These are phyloP conservation scores for Tolypocladium tundrense DNA, from an alignment of 2,329 filamentous ascomycete species.

Conservation along the genomic window DNA sequence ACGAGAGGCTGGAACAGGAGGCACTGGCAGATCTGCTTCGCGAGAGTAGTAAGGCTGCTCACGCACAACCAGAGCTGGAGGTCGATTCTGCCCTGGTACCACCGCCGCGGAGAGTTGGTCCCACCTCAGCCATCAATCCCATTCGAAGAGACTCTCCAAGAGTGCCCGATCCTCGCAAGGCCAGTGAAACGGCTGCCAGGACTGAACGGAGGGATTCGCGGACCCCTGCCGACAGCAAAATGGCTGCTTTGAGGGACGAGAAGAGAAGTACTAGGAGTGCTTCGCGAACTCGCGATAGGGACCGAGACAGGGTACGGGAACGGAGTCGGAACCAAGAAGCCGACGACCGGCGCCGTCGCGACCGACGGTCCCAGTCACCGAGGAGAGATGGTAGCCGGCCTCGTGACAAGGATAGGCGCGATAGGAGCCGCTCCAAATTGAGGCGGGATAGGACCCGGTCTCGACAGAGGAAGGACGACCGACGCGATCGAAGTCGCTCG, in stretches of 20 bases:
- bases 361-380: constrained; percentile 29
- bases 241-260: constrained; percentile 16
- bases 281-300: constrained; percentile 18
- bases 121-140: constrained; percentile 49
- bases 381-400: constrained; percentile 23
- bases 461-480: constrained; percentile 21
- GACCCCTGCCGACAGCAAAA: constrained; percentile 17
- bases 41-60: constrained; percentile 42
- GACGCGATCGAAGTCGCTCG: constrained; percentile 22
- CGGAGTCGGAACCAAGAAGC: constrained; percentile 16
- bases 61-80: constrained; percentile 43
- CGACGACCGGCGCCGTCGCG: constrained; percentile 20
- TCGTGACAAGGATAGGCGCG: constrained; percentile 21
- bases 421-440: constrained; percentile 23
- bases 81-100: constrained; percentile 45
- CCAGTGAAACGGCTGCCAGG: constrained; percentile 19
- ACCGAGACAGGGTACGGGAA: constrained; percentile 16
- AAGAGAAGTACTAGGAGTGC: constrained; percentile 20
- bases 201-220: constrained; percentile 20
- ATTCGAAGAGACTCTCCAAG: constrained; percentile 37
- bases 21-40: constrained; percentile 47
- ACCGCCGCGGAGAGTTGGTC: constrained; percentile 40
- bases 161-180: constrained; percentile 29
- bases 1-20: constrained; percentile 46
- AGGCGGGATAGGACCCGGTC: constrained; percentile 30